These are phyloP conservation scores for Amanita rubescens DNA, from an alignment of 768 basidiomycete genomes.

Conservation along the genomic window DNA sequence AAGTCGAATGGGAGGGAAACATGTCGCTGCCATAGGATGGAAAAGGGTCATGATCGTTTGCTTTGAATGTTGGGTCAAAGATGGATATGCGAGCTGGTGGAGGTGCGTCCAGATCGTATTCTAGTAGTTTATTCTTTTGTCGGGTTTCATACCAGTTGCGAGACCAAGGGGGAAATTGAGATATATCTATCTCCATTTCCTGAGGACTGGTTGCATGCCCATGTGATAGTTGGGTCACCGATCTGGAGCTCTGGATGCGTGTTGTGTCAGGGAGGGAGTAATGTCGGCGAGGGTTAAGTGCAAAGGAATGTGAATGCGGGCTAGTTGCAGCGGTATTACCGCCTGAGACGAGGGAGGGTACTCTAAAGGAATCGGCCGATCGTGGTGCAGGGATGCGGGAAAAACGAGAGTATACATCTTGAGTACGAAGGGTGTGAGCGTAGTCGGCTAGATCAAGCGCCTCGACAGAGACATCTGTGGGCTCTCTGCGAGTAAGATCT, in stretches of 20 bases:
- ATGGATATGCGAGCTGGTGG: constrained; percentile 15
- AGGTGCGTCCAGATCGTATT: constrained; percentile 19
- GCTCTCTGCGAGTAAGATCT: too few species aligned
- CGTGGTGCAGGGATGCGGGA: too few species aligned
- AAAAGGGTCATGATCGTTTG: constrained; percentile 10
- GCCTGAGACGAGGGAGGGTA: constrained; percentile 39
- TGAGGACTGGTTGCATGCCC: constrained; percentile 12
- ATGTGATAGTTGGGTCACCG: constrained; percentile 13
- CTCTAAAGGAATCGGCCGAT: too few species aligned
- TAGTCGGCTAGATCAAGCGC: constrained; percentile 72
- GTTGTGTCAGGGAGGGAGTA: constrained; percentile 42
- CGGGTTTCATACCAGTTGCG: constrained; percentile 46
- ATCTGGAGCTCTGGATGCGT: constrained; percentile 18
- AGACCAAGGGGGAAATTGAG: constrained; percentile 60
- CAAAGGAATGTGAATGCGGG: constrained; percentile 17
- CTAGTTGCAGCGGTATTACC: constrained; percentile 37
- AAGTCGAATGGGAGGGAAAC: constrained; percentile 1
- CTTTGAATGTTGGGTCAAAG: constrained; percentile 24
- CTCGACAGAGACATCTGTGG: constrained; percentile 61
- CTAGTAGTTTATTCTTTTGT: constrained; percentile 13
- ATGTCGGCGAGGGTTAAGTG: constrained; percentile 25
- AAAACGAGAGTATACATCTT: constrained; percentile 14
- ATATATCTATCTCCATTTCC: constrained; percentile 47
- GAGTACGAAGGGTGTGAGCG: constrained; percentile 38
- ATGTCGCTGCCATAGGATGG: constrained; percentile 10